Evolutionary conservation across 2,329 filamentous ascomycete genomes (phyloP).

Genomic region (Penicillium sp.): DNA sequence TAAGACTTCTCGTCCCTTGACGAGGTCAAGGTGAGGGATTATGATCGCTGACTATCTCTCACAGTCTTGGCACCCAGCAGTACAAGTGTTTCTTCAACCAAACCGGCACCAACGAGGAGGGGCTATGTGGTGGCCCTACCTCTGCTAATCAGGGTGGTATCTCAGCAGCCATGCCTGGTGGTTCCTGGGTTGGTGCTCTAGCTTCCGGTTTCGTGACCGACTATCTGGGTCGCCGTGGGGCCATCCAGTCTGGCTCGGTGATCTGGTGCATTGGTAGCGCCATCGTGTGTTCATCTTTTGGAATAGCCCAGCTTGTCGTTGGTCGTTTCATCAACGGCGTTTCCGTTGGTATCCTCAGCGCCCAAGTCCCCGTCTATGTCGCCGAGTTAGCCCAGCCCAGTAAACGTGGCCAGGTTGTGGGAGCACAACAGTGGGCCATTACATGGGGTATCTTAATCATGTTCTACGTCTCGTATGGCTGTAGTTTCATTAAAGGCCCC

Average conservation of each 20-base stretch:
- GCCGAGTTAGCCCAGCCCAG: slow-evolving; percentile 61
- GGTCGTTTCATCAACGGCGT: slow-evolving; percentile 71
- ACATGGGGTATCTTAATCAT: slow-evolving; percentile 69
- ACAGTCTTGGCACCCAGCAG: slow-evolving; percentile 59
- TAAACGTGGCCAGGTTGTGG: slow-evolving; percentile 62
- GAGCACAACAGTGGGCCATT: slow-evolving; percentile 72
- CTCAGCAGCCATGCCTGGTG: slow-evolving; percentile 70
- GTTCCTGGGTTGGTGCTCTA: slow-evolving; percentile 64
- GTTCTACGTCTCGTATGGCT: slow-evolving; percentile 64
- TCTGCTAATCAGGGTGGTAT: slow-evolving; percentile 64
- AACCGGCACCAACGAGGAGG: slow-evolving; percentile 32
- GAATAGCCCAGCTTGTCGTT: slow-evolving; percentile 68
- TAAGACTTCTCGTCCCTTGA: background rate
- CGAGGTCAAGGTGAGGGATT: too few species aligned
- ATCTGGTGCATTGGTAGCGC: slow-evolving; percentile 56
- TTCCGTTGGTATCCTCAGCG: slow-evolving; percentile 71
- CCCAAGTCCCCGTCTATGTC: slow-evolving; percentile 68
- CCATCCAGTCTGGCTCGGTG: slow-evolving; percentile 53
- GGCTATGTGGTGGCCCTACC: slow-evolving; percentile 43
- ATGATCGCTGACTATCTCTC: background rate
- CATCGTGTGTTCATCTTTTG: slow-evolving; percentile 62
- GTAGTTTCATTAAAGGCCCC: slow-evolving; percentile 57
- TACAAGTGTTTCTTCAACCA: slow-evolving; percentile 73
- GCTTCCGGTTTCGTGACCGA: slow-evolving; percentile 56
- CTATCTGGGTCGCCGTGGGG: slow-evolving; percentile 51